Evolutionary conservation across 495 filamentous ascomycete genomes (phyloP), one percentile per base, ranked within the genome.

Genomic region (Oleoguttula mirabilis): DNA sequence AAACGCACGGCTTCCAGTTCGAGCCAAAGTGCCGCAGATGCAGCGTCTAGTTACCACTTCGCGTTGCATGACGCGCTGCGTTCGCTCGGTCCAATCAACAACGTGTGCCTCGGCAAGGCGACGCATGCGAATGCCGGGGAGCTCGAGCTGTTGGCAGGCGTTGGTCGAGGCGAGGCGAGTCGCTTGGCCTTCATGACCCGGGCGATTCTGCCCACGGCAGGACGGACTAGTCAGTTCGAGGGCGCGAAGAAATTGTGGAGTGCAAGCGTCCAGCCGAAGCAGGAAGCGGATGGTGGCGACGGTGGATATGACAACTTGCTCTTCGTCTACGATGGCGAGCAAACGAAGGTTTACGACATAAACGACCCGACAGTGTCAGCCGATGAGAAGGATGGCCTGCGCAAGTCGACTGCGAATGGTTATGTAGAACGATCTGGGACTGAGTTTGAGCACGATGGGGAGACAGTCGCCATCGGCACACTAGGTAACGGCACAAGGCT

Each of bases 401-500:
- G 16, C 6, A 8, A 14, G 27, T 8, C 8, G 8, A 30, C 27
- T 8, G 19, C 32, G 10, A 20, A 2, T 40, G 20, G 20, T 21
- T 33, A 87, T 47, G 77, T 80, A 58, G 73, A 77, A 21, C 63
- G 79, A 2, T 66, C 63, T 1, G 78, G 71, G 17, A 79, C 84
- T 0, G 90, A 96, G 37, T 94, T 95, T 57, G 92, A 96, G 45
- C 74, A 79, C 4, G 88, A 88, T 50, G 86, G 85, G 25, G 69
- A 75, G 27, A 93, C 88, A 0, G 66, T 96, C 41, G 80, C 93
- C 45, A 78, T 87, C 21, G 81, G 82, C 22, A 76, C 76, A 5
- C 71, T 95, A 46, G 81, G 80, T 7, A 72, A 70, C 35, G 76
- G 76, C 24, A 81, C 69, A 43, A 74, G 84, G 36, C 75, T 96